phyloP scores from a whole-genome alignment of 441 rosid species.

The Aquilaria agallochum region DNA sequence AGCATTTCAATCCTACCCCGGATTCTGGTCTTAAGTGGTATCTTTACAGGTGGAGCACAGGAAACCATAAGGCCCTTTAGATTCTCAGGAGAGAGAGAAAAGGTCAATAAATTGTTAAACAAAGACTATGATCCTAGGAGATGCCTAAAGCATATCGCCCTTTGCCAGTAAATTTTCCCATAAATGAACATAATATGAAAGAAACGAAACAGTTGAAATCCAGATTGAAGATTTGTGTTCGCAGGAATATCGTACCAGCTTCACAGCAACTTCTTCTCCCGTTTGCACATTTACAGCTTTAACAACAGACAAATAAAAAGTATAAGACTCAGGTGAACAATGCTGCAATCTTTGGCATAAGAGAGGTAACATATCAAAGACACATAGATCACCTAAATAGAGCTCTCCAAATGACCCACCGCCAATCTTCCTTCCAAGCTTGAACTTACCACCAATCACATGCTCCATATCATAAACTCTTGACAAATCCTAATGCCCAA shows the following conservation, averaged over 20 bases:
- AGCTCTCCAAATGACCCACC: conserved; percentile 98
- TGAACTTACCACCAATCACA: conserved; percentile 88
- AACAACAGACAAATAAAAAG: conserved; percentile 18
- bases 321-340: conserved; percentile 1
- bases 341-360: background rate
- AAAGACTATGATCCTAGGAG: too few species aligned
- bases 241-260: conserved; percentile 53
- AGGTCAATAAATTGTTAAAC: too few species aligned
- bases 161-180: too few species aligned
- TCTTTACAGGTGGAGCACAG: too few species aligned
- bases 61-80: too few species aligned
- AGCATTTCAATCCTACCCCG: too few species aligned
- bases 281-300: conserved; percentile 92
- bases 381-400: conserved; percentile 58
- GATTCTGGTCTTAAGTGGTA: too few species aligned
- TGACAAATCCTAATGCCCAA: conserved; percentile 10
- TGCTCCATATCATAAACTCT: conserved; percentile 64
- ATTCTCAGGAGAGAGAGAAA: too few species aligned
- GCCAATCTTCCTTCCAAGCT: conserved; percentile 95
- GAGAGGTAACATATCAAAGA: background rate
- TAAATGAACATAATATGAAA: too few species aligned
- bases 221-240: background rate
- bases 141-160: too few species aligned
- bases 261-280: conserved; percentile 98
- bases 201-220: too few species aligned